Conservation (phyloP, 106 monocot genomes). For the Chionographis japonica region DNA sequence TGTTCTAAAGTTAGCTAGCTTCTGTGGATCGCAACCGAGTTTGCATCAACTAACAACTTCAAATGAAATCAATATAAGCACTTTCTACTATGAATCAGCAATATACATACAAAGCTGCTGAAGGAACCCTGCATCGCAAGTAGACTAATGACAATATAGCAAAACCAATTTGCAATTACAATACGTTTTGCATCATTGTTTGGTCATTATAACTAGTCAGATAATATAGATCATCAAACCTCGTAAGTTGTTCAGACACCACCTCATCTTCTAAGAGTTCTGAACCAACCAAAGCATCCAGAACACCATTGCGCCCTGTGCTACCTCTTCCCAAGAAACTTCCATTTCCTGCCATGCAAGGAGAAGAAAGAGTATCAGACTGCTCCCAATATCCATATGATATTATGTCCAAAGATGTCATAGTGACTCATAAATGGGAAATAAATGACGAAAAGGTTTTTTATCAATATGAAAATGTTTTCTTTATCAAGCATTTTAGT, state of each 20-base stretch:
- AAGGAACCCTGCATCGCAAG: too few relatives aligned
- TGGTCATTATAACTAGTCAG: neutral
- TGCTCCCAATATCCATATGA: neutral
- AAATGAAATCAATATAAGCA: too few relatives aligned
- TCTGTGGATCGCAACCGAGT: too few relatives aligned
- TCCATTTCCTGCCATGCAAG: conserved; percentile 5
- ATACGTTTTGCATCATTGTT: neutral
- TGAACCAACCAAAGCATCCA: conserved; percentile 21
- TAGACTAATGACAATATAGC: too few relatives aligned
- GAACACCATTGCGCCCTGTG: conserved; percentile 5
- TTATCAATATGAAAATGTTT: too few relatives aligned
- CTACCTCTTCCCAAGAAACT: conserved; percentile 5
- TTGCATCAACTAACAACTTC: too few relatives aligned
- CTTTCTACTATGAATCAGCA: too few relatives aligned
- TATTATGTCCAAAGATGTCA: neutral
- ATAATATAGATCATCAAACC: conserved; percentile 25
- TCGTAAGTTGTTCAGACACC: conserved; percentile 79
- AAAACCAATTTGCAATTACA: neutral
- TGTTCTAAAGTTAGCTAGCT: too few relatives aligned
- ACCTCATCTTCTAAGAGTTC: conserved; percentile 70
- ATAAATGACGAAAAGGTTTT: too few relatives aligned
- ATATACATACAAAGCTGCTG: too few relatives aligned
- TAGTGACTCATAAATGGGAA: too few relatives aligned
- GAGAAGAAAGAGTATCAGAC: neutral
- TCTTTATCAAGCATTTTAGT: too few relatives aligned